Evolutionary conservation across 345 rosid genomes (phyloP), one percentile per base, ranked within the genome.

Genomic region (Brassica napus): DNA sequence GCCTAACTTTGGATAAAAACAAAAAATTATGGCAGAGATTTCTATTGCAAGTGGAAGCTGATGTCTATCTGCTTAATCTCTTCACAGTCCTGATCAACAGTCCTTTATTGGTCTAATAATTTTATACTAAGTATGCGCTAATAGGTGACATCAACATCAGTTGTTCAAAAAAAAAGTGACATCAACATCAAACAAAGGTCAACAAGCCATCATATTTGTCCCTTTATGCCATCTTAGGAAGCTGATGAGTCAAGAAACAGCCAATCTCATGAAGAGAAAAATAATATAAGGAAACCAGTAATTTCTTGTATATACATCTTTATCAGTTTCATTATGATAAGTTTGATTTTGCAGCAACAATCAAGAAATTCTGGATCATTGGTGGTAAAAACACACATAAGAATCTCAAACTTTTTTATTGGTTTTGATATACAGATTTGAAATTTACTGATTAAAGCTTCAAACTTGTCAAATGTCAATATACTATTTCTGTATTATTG

Each of bases 11-110:
- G 76, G 68, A 80, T 73, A 44, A 24, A 5, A 71, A 0, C 23
- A 58, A 62, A 12, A 57, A 28, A 34, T 0, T n/a, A 18, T 34
- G 26, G 55, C 15, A 34, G 16, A 73, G 44, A 68, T 60, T 73
- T 49, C 61, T 52, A 30, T 54, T 69, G 35, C 49, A 79, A 79
- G 82, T 74, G 83, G 83, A 79, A 74, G 44, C 30, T 79, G 79
- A 69, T 68, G 75, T 74, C 64, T 3, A 65, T 31, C 6, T 69
- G 24, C 65, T 69, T 61, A 24, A 69, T 69, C 76, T 69, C 59
- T 68, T 57, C 79, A 80, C 9, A 52, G 49, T 79, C 16, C 61
- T 68, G 21, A 79, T 61, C 74, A 79, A 16, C 54, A 60, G 66
- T 73, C 78, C 70, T 47, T 79, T 44, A 61, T 73, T 34, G 32